Evolutionary conservation across 352 stramenopile genomes (phyloP).

Genomic region (Plasmopara muralis): DNA sequence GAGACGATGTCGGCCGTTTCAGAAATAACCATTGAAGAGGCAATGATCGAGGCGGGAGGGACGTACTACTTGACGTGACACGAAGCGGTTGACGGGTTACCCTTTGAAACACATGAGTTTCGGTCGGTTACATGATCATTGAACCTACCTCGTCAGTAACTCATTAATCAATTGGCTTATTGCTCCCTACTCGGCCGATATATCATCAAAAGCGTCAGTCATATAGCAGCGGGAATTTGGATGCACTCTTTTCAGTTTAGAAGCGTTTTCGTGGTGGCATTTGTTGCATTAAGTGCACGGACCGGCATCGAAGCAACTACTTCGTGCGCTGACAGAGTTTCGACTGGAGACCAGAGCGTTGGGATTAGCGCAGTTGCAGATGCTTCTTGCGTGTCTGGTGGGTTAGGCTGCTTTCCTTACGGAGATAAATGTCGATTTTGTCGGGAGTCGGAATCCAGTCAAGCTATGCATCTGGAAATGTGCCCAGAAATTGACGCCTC

Average conservation of each 20-base stretch:
- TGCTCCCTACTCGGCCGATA: slow-evolving; percentile 17
- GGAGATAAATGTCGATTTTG: slow-evolving; percentile 25
- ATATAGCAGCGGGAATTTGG: slow-evolving; percentile 3
- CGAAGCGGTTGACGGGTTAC: slow-evolving; percentile 3
- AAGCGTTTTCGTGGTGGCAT: slow-evolving; percentile 12
- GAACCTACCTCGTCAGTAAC: not conserved
- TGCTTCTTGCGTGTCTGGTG: slow-evolving; percentile 17
- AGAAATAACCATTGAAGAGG: slow-evolving; percentile 3
- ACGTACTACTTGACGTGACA: slow-evolving; percentile 5
- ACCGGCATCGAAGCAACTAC: slow-evolving; percentile 4
- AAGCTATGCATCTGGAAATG: slow-evolving; percentile 7
- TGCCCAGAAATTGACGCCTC: slow-evolving; percentile 14
- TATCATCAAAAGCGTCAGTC: slow-evolving; percentile 3
- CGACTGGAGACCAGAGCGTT: slow-evolving; percentile 21
- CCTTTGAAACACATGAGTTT: slow-evolving; percentile 14
- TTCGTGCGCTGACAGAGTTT: slow-evolving; percentile 20
- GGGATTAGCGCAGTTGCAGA: slow-evolving; percentile 38
- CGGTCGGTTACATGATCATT: slow-evolving; percentile 6
- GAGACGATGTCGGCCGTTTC: slow-evolving; percentile 19
- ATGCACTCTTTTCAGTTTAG: slow-evolving; percentile 20
- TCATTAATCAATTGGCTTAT: slow-evolving; percentile 23
- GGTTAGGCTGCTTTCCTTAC: slow-evolving; percentile 22
- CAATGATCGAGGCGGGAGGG: slow-evolving; percentile 10
- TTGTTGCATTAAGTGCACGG: slow-evolving; percentile 8
- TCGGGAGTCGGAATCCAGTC: slow-evolving; percentile 1